Evolutionary conservation across 208 protist species (phyloP), one percentile per base, ranked within the genome.

Genomic region (Trypanosoma melophagium): DNA sequence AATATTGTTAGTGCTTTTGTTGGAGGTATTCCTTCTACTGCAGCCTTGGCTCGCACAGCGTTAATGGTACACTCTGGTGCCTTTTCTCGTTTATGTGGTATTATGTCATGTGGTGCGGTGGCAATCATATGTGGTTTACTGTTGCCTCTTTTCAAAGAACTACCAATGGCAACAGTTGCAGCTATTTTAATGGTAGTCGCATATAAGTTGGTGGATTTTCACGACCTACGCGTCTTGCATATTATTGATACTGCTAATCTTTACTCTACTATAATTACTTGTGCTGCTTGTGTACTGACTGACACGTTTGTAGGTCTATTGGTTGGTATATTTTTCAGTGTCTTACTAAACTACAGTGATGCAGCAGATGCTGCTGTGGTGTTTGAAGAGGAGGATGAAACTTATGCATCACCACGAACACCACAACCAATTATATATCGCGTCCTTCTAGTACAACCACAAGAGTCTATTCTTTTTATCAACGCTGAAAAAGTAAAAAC

Each of bases 161-260:
- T 77, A 13, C 71, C 71, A 12, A 77, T 77, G 71, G 71, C 71
- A 2, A 71, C 65, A 3, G 65, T 77, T 42, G 71, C 71, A 16
- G 71, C 64, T 7, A 77, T 77, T 66, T 42, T 77, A 10, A 77
- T 77, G 71, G 65, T 77, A 25, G 71, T 77, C 24, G 71, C 71
- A 49, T 77, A 77, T 41, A 69, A 71, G 55, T 47, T 77, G 9
- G 65, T 77, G 41, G 71, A 77, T 40, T 47, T 77, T 13, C 64
- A 77, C 49, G 65, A 71, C 41, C 49, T 77, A 12, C 49, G 66
- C 40, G 60, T 67, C 12, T 40, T 77, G 16, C 65, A 71, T n/a
- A 51, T 71, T 9, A 59, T 72, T 56, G 71, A 77, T 58, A 72
- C 71, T 14, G 71, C 71, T 17, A 77, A 77, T 61, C 49, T 77